A percentile compares a stretch with the other conserved stretches of the same genome.
phyloP scores from a whole-genome alignment of 1,284 basidiomycete genomes.

The Veloboletus limbatus region DNA sequence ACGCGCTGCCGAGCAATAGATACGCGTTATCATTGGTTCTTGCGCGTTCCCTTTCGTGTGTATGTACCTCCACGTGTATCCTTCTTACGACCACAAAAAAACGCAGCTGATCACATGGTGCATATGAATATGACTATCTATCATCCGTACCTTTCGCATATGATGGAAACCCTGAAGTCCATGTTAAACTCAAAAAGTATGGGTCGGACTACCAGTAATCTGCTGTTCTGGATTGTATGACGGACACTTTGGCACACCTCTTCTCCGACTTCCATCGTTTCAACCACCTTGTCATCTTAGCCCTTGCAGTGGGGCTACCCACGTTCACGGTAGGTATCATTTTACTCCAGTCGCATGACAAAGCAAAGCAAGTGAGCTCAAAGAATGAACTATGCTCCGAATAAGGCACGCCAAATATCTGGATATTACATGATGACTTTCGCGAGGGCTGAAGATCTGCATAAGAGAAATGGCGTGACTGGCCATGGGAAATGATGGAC shows the following conservation, averaged over 20 bases:
- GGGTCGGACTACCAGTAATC: constrained; percentile 62
- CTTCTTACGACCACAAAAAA: constrained; percentile 24
- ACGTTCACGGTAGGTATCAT: constrained; percentile 98
- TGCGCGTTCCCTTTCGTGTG: constrained; percentile 24
- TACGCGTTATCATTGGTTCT: constrained; percentile 17
- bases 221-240: constrained; percentile 58
- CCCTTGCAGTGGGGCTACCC: constrained; percentile 72
- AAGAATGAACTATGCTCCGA: constrained; percentile 96
- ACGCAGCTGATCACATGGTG: constrained; percentile 17
- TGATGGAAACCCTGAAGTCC: too few relatives aligned
- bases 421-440: constrained; percentile 66
- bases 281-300: constrained; percentile 86
- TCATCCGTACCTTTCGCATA: neutral
- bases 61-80: constrained; percentile 21
- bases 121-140: constrained; percentile 11
- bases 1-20: constrained; percentile 61
- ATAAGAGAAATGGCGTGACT: constrained; percentile 64
- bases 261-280: constrained; percentile 83
- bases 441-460: constrained; percentile 67
- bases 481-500: constrained; percentile 64
- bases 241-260: constrained; percentile 47
- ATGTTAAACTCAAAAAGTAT: neutral
- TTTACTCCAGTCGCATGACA: constrained; percentile 75
- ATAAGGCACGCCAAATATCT: constrained; percentile 90
- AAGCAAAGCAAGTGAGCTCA: constrained; percentile 90